Evolutionary conservation across 2,329 filamentous ascomycete genomes (phyloP), one percentile per base, ranked within the genome.

Genomic region (Talaromyces islandicus): DNA sequence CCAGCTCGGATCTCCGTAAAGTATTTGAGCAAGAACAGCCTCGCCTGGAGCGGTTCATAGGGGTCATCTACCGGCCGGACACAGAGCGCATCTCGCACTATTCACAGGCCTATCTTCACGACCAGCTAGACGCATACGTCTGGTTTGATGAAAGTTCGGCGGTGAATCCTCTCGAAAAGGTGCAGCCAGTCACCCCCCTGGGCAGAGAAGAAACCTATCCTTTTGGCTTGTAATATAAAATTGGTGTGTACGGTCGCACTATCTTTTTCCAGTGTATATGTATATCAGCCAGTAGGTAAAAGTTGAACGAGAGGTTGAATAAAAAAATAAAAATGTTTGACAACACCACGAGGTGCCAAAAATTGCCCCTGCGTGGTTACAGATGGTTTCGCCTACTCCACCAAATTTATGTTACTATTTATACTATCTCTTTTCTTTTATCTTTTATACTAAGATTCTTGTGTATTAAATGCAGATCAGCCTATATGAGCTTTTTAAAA

Each of bases 51-150:
- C 72, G 81, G 11, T 83, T 82, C 63, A 83, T 83, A 51, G 81
- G 80, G 0, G 81, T 83, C 12, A 79, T 83, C 35, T 83, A 83
- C 64, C 71, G 76, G 3, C 80, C 80, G 3, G 69, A 72, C n/a
- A 81, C 80, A 0, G 81, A 83, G 66, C 67, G 75, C 7, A 68
- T 73, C 61, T 81, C 79, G 41, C 80, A 83, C 64, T 83, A 83
- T 65, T 78, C 78, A 9, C 66, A 72, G 21, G 76, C 79, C 0
- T 70, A 75, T 53, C 68, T 83, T 54, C 73, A 78, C 46, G 70
- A 77, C 52, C 81, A 83, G 69, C 78, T 82, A 59, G 80, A 83
- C 64, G 79, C 72, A 1, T 77, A 77, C 59, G 64, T 82, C 4
- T 83, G 80, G 78, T 81, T 83, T 60, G 80, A 83, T 67, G 62